Base-by-base conservation (phyloP, 1,284 basidiomycete species). In the Dichomitus squalens region DNA sequence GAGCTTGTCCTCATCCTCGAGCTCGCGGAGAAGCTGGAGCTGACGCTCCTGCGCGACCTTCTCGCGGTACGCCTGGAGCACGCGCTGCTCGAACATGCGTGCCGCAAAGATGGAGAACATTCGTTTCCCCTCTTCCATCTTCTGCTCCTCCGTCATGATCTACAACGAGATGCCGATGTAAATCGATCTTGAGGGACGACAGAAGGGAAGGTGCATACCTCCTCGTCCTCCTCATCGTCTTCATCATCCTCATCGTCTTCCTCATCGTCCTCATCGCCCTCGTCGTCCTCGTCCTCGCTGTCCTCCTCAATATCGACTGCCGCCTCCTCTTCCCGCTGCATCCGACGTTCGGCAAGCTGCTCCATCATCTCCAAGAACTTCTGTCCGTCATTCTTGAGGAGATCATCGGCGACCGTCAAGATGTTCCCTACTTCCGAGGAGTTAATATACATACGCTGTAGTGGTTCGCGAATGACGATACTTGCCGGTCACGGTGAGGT, bases 281-380 rank as follows among this genome's bases (percentile, higher is more conserved):
- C 73, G 0, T 73, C 73, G 8, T 74, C 72, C 48, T 75, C 73
- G 23, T 74, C 73, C 58, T 74, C 73, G 39, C 70, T 72, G 57
- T 74, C 73, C 29, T 74, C 81, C 65, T 85, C 84, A 6, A 93
- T 82, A 64, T 86, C 86, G 5, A 82, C 87, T 7, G 90, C 88
- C 6, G 93, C 93, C 73, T 95, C 90, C 70, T 96, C 94, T 70
- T 98, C 96, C 4, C 96, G 85, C 64, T 92, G 88, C 83, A 96
- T 93, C 41, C 95, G 86, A 58, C 94, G 87, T 71, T 98, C 95
- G 0, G 96, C 96, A 34, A 99, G 85, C 75, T 97, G 95, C 75
- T 99, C 96, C 96, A 99, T 99, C 96, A 99, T 99, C 79, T 99
- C 96, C 68, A 99, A 79, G 79, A 99, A 98, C 79, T 98, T 98